phyloP scores from a whole-genome alignment of 2,329 filamentous ascomycete species.

The Pseudogymnoascus sp. region DNA sequence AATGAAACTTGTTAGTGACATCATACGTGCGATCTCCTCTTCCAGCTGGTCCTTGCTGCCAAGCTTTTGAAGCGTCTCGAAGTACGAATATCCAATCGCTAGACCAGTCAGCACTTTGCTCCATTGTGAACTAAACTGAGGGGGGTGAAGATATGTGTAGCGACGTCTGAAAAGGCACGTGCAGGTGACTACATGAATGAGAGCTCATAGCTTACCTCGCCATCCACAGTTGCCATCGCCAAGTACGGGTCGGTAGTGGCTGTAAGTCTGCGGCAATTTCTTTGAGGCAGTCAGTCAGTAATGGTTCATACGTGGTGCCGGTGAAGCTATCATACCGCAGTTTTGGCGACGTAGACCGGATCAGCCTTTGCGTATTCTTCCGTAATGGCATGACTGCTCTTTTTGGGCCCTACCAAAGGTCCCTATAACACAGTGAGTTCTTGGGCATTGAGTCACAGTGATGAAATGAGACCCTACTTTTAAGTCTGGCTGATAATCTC shows the following conservation, averaged over 20 bases:
- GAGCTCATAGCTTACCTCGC: constrained; percentile 70
- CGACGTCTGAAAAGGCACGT: not conserved
- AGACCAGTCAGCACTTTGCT: constrained; percentile 17
- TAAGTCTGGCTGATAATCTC: constrained; percentile 49
- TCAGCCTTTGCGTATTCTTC: constrained; percentile 86
- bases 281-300: constrained; percentile 31
- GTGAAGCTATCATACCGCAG: constrained; percentile 53
- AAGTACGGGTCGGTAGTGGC: constrained; percentile 76
- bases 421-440: constrained; percentile 49
- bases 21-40: constrained; percentile 64
- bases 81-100: constrained; percentile 92
- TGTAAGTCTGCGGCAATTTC: constrained; percentile 76
- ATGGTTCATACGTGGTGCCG: not conserved
- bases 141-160: not conserved
- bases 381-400: constrained; percentile 67
- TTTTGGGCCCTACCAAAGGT: constrained; percentile 70
- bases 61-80: constrained; percentile 69
- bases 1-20: constrained; percentile 62
- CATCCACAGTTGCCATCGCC: constrained; percentile 96
- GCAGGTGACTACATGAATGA: constrained; percentile 5
- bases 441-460: constrained; percentile 10
- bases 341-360: constrained; percentile 77
- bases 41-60: constrained; percentile 58
- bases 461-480: constrained; percentile 36
- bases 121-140: constrained; percentile 10